These are phyloP conservation scores for Neurospora sp. DNA, from an alignment of 495 filamentous ascomycete species.

Conservation along the genomic window DNA sequence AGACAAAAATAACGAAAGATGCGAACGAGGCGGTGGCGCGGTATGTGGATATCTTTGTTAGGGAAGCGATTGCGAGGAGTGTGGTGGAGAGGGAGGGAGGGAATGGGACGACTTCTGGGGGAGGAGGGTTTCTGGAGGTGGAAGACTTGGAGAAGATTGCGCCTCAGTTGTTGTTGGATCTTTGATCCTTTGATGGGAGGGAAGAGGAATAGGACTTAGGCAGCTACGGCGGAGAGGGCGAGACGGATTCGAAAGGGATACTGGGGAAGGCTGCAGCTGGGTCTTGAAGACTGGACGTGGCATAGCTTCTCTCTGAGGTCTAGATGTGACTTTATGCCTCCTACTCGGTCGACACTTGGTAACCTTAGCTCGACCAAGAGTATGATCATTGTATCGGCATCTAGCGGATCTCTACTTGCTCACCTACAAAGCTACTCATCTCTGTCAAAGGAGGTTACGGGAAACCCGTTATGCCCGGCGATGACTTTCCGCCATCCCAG, in stretches of 20 bases:
- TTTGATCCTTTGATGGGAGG: slow-evolving; percentile 30
- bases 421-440: neutral
- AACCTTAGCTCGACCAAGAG: neutral
- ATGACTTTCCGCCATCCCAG: neutral
- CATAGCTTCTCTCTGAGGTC: no score
- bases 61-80: slow-evolving; percentile 80
- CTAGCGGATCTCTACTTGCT: neutral
- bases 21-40: slow-evolving; percentile 69
- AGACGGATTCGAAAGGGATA: no score
- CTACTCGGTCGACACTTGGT: neutral
- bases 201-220: neutral
- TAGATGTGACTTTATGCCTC: neutral
- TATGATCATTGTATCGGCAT: neutral
- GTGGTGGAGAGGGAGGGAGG: slow-evolving; percentile 56
- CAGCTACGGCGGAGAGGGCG: neutral
- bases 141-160: slow-evolving; percentile 86
- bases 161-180: slow-evolving; percentile 83
- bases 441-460: neutral
- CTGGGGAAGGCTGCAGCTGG: no score
- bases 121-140: slow-evolving; percentile 66
- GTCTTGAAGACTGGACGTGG: no score
- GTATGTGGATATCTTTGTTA: slow-evolving; percentile 87
- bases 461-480: neutral
- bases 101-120: slow-evolving; percentile 77
- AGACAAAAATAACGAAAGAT: slow-evolving; percentile 66